A percentile compares a stretch with the other conserved stretches of the same genome.
Evolutionary conservation across 2,329 filamentous ascomycete species (phyloP).

Genomic region (Mycogone perniciosa): DNA sequence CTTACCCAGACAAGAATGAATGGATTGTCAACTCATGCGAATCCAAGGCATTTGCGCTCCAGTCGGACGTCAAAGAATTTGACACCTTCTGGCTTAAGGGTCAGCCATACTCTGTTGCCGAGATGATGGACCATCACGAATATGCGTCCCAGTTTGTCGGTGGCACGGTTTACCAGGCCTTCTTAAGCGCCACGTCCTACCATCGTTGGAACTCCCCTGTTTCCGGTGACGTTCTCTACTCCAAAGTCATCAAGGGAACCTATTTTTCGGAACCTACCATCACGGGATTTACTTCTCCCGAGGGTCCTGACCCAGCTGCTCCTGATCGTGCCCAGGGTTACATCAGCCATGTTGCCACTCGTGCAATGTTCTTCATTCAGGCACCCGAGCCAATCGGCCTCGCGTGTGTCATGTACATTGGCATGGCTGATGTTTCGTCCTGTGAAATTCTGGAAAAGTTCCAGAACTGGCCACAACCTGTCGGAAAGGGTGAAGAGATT

Average conservation of each 20-base stretch:
- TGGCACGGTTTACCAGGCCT: conserved; percentile 62
- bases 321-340: conserved; percentile 49
- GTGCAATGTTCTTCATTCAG: conserved; percentile 61
- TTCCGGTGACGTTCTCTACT: conserved; percentile 47
- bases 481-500: conserved; percentile 56
- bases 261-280: conserved; percentile 51
- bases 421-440: conserved; percentile 65
- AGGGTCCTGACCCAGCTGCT: conserved; percentile 15
- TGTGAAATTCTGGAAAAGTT: conserved; percentile 44
- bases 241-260: conserved; percentile 50
- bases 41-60: conserved; percentile 46
- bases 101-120: conserved; percentile 54
- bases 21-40: conserved; percentile 55
- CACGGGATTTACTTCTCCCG: conserved; percentile 10
- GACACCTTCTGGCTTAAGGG: conserved; percentile 61
- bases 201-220: conserved; percentile 64
- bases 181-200: conserved; percentile 56
- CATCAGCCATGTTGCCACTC: conserved; percentile 54
- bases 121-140: conserved; percentile 51
- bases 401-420: conserved; percentile 61
- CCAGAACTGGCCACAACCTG: background rate
- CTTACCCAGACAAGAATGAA: conserved; percentile 31
- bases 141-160: conserved; percentile 46
- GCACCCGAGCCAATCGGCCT: conserved; percentile 60
- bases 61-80: conserved; percentile 39